Percentiles rank a stretch among this genome's conserved stretches.
These are phyloP conservation scores for Xylaria flabelliformis DNA, from an alignment of 495 filamentous ascomycete species.

Conservation along the genomic window DNA sequence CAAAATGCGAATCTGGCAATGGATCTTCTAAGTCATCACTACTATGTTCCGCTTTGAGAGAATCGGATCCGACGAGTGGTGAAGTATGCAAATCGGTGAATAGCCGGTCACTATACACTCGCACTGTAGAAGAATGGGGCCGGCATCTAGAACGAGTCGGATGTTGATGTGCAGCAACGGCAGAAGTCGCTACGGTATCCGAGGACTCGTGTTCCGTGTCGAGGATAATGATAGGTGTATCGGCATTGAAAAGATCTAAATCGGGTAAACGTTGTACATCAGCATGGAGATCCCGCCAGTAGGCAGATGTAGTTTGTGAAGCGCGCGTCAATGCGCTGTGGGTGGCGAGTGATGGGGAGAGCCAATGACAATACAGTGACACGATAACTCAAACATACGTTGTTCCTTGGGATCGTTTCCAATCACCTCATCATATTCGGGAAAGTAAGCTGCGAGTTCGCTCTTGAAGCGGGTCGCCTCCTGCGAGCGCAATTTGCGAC, in stretches of 20 bases:
- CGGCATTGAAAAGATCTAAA: conserved; percentile 63
- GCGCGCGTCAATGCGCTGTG: conserved; percentile 19
- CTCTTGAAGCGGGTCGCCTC: conserved; percentile 75
- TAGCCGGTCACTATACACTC: conserved; percentile 53
- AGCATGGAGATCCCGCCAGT: conserved; percentile 48
- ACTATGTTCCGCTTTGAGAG: conserved; percentile 52
- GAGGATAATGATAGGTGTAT: conserved; percentile 65
- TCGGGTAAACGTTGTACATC: conserved; percentile 27
- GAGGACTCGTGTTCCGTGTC: conserved; percentile 46
- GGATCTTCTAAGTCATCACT: conserved; percentile 63
- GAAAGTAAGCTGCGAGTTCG: conserved; percentile 85
- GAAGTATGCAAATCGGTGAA: conserved; percentile 59
- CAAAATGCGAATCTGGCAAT: conserved; percentile 70
- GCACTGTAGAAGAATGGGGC: conserved; percentile 45
- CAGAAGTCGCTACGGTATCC: conserved; percentile 38
- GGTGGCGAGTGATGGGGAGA: conserved; percentile 8
- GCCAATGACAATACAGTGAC: conserved; percentile 15
- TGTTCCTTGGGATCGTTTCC: conserved; percentile 77
- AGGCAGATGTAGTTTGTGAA: conserved; percentile 26
- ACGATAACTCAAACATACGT: conserved; percentile 59
- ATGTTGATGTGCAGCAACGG: conserved; percentile 30
- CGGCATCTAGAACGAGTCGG: conserved; percentile 23
- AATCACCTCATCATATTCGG: conserved; percentile 89
- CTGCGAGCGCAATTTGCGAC: conserved; percentile 62
- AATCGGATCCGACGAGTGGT: conserved; percentile 62